Percentiles rank a stretch among this genome's conserved stretches.
Conservation (phyloP, 768 basidiomycete genomes). For the Exidia glandulosa region DNA sequence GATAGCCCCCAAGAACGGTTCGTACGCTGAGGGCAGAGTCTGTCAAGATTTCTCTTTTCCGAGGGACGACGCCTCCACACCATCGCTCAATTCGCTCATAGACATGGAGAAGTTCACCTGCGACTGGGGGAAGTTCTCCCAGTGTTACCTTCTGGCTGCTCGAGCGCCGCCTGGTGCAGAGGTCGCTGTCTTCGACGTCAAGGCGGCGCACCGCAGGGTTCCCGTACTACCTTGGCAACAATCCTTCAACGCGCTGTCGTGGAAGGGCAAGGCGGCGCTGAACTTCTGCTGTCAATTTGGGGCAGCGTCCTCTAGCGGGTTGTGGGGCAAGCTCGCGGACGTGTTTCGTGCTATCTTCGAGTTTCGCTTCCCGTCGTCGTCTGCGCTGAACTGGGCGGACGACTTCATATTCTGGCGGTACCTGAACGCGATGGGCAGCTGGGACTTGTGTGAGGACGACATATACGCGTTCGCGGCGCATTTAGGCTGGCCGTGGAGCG, state of each 20-base stretch:
- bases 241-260: conserved; percentile 13
- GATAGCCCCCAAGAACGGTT: conserved; percentile 12
- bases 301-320: conserved; percentile 15
- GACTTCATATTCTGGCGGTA: conserved; percentile 20
- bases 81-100: conserved; percentile 22
- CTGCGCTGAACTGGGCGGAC: conserved; percentile 28
- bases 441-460: neutral
- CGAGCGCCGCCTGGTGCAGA: conserved; percentile 22
- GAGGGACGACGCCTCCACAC: conserved; percentile 7
- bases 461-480: conserved; percentile 2
- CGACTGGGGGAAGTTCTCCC: conserved; percentile 28
- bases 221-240: conserved; percentile 22
- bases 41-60: conserved; percentile 26
- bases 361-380: conserved; percentile 3
- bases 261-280: conserved; percentile 18
- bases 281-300: conserved; percentile 25
- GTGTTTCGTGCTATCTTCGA: conserved; percentile 20
- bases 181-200: conserved; percentile 25
- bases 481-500: conserved; percentile 28
- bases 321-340: conserved; percentile 23
- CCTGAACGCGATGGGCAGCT: neutral
- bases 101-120: conserved; percentile 21
- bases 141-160: conserved; percentile 15
- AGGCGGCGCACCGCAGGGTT: conserved; percentile 14
- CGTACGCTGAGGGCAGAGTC: neutral